Evolutionary conservation across 768 basidiomycete species (phyloP), one percentile per base, ranked within the genome.

Genomic region (Podaxis sp.): DNA sequence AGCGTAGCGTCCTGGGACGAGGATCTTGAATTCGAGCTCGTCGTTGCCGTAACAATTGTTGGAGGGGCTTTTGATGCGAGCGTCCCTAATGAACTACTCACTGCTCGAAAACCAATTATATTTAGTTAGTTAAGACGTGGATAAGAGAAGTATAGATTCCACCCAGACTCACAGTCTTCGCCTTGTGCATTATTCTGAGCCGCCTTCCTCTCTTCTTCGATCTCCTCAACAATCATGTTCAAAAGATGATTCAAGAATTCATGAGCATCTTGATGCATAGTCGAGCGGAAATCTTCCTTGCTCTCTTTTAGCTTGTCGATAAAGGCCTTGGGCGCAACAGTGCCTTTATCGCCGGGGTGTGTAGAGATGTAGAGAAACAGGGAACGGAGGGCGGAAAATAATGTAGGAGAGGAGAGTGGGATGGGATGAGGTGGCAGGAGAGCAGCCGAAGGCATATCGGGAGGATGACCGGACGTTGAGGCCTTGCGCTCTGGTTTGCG

Each of bases 221-320:
- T 85, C 72, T 98, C 95, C 74, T 99, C 96, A 39, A 95, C 90
- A 54, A 99, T 88, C 73, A 83, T 88, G 75, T 99, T 99, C 59
- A 99, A 78, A 28, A 98, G 78, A 76, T 90, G 98, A 73, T 96
- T 97, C 46, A 98, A 80, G 74, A 99, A 99, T 75, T 99, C 97
- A 76, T 99, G 97, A 2, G 97, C 97, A 73, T 99, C 97, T 73
- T 99, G 97, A 73, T 99, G 97, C 84, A 92, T 90, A 15, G 92
- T 89, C 40, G 88, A 88, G 53, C 94, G 84, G 71, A 98, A 99
- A 52, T 89, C 81, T 69, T 95, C 93, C 74, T 99, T 99, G 69
- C 93, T 82, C 70, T 95, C 88, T 76, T 93, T 93, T 68, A 99
- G 84, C 72, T 96, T 96, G 71, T 94, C 89, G 72, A 99, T 90